Conservation (phyloP, 495 filamentous ascomycete species). For the Podospora bellae-mahoneyi region DNA sequence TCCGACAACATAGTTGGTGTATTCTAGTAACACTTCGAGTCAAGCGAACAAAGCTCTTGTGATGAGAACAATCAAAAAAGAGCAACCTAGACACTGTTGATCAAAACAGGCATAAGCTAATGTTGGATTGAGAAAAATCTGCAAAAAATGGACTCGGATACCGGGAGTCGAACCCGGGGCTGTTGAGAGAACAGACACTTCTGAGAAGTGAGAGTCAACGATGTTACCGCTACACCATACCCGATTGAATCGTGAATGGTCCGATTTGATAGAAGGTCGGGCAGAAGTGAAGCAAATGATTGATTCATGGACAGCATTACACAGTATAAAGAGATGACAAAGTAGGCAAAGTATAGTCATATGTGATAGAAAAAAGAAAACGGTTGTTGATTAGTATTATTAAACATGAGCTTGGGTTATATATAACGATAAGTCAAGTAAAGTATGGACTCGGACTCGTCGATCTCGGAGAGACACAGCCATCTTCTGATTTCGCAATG, state of each 20-base stretch:
- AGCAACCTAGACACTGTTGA: too few species aligned
- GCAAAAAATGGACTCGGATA: constrained; percentile 8
- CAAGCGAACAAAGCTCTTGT: too few species aligned
- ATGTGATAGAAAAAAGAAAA: background rate
- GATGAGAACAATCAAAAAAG: too few species aligned
- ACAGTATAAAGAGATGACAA: background rate
- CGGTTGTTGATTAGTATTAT: background rate
- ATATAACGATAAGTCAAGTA: background rate
- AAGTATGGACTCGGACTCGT: background rate
- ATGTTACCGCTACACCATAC: constrained; percentile 13
- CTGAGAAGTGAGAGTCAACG: constrained; percentile 12
- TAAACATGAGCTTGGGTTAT: background rate
- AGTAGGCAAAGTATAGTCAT: background rate
- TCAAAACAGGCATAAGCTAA: too few species aligned
- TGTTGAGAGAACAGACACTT: constrained; percentile 12
- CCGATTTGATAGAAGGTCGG: background rate
- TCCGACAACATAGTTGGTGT: too few species aligned
- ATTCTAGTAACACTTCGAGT: too few species aligned
- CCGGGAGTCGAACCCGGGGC: constrained; percentile 12
- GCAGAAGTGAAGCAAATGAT: background rate
- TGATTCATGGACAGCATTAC: background rate
- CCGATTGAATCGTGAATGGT: constrained; percentile 11
- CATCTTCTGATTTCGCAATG: background rate
- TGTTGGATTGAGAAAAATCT: background rate
- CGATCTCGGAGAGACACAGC: background rate